phyloP scores from a whole-genome alignment of 176 grass and related monocot species.

The Ampelocalamus luodianensis region DNA sequence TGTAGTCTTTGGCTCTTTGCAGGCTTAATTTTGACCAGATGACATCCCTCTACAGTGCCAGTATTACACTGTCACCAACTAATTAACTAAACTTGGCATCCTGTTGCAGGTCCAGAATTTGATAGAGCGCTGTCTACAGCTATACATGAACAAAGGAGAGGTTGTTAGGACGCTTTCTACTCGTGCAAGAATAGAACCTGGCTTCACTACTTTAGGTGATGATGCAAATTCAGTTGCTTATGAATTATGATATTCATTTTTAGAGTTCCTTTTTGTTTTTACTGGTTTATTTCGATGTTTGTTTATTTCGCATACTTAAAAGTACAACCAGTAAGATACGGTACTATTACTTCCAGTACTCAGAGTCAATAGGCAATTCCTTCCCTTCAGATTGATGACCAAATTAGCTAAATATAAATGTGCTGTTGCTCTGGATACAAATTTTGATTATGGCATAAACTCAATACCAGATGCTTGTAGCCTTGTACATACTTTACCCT shows the following conservation, averaged over 20 bases:
- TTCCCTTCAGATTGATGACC: not conserved
- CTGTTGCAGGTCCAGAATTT: conserved; percentile 94
- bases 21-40: not conserved
- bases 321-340: conserved; percentile 1
- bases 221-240: conserved; percentile 12
- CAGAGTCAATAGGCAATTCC: not conserved
- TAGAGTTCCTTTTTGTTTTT: not conserved
- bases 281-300: conserved; percentile 24
- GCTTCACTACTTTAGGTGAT: conserved; percentile 93
- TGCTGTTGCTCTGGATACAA: not conserved
- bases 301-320: conserved; percentile 2
- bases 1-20: not conserved
- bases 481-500: conserved; percentile 3
- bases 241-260: conserved; percentile 21
- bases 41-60: conserved; percentile 10
- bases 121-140: conserved; percentile 92
- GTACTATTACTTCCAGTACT: not conserved
- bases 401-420: conserved; percentile 4
- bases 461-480: not conserved
- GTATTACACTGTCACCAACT: conserved; percentile 21
- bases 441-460: not conserved
- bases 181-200: conserved; percentile 97
- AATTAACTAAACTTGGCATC: conserved; percentile 35
- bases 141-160: conserved; percentile 98
- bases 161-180: conserved; percentile 85